Evolutionary conservation across 1,139 yeast species (phyloP), one percentile per base, ranked within the genome.

Genomic region (Scheffersomyces parashehatae): DNA sequence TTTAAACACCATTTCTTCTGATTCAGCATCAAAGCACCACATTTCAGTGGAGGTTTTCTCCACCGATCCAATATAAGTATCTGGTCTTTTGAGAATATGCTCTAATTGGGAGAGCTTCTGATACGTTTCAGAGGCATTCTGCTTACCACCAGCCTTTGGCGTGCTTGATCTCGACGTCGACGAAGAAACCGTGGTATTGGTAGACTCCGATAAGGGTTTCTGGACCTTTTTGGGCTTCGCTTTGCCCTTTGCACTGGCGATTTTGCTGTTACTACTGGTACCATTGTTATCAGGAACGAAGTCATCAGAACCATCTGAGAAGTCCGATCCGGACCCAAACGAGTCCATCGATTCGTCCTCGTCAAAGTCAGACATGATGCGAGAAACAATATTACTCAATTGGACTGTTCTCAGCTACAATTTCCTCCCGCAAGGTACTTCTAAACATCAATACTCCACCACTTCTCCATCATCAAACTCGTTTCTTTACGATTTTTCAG

Each of bases 41-140:
- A 89, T 85, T 47, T 82, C 83, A 41, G 84, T 79, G 43, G 82
- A 86, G 36, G 88, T 83, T 44, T 77, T 79, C 65, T 93, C 99
- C 33, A 91, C 87, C 2, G 98, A 90, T 5, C 99, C 99, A 56
- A 95, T 86, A 67, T 95, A 95, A 12, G 99, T 93, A 62, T 95
- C 99, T 1, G 99, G 99, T 66, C 99, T 85, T 65, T 90, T 90
- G 59, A 95, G 75, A 49, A 95, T 93, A 77, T 95, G 99, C 61
- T 95, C 98, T 56, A 95, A 74, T 67, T 91, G 99, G 3, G 97
- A 85, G 43, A 95, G 82, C 67, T 88, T 88, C 65, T 93, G 98
- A 67, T 95, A 95, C 56, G 88, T 93, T 41, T 86, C 87, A 7
- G 97, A 85, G 4, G 78, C 78, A 52, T 55, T 64, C 28, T 49